Evolutionary conservation across 176 grass and related monocot species (phyloP).

Genomic region (Melocanna baccifera): DNA sequence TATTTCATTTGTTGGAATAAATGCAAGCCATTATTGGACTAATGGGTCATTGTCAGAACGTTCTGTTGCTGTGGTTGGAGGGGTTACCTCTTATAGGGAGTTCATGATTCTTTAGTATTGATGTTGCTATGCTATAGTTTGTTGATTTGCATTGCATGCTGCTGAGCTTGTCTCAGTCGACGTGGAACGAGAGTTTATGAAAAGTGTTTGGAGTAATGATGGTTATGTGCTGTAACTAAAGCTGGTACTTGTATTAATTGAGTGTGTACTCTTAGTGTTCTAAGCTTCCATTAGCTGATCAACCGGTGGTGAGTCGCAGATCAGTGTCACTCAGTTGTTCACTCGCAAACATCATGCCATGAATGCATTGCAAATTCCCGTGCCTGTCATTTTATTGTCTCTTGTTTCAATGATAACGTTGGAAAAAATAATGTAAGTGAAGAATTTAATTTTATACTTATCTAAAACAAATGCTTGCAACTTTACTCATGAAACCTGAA

Average conservation of each 20-base stretch:
- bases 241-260: not conserved
- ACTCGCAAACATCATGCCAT: not conserved
- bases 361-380: not conserved
- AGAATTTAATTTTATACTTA: not conserved
- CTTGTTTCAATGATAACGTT: not conserved
- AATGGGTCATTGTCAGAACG: conserved; percentile 26
- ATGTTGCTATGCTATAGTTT: not conserved
- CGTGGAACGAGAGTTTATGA: not conserved
- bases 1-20: not conserved
- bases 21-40: conserved; percentile 9
- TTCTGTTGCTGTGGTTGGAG: conserved; percentile 20
- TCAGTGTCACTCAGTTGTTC: not conserved
- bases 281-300: not conserved
- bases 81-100: conserved; percentile 9
- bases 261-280: not conserved
- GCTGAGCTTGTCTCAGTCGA: not conserved
- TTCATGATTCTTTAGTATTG: conserved; percentile 2
- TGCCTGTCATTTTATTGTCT: not conserved
- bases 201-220: not conserved
- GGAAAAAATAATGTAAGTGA: not conserved
- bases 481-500: not conserved
- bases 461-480: not conserved
- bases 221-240: not conserved
- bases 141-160: not conserved
- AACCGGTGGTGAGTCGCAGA: not conserved